Percentiles rank a stretch among this genome's conserved stretches.
Evolutionary conservation across 768 basidiomycete genomes (phyloP).

Genomic region (Mycena amicta): DNA sequence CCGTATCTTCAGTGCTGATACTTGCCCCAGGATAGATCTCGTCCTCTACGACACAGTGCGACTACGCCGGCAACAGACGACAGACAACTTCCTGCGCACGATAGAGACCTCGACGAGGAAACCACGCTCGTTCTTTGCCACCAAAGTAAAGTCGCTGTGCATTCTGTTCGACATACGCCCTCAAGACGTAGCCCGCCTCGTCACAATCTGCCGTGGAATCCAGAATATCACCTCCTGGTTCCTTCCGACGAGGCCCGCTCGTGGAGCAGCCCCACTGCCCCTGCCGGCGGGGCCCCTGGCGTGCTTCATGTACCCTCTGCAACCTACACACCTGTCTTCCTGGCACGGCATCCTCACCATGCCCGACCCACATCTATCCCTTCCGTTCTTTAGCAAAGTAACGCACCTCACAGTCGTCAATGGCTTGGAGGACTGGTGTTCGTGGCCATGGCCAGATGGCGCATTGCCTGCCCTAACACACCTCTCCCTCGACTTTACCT

Average conservation of each 20-base stretch:
- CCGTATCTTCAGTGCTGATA: no score
- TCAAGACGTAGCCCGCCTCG: slow-evolving; percentile 12
- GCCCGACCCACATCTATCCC: background rate
- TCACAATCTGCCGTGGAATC: slow-evolving; percentile 13
- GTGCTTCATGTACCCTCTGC: background rate
- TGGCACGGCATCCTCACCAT: background rate
- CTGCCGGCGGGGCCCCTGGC: background rate
- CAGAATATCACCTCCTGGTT: slow-evolving; percentile 20
- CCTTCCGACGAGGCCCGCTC: background rate
- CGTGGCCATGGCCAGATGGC: slow-evolving; percentile 34
- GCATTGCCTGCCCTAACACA: slow-evolving; percentile 36
- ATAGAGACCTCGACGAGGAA: slow-evolving; percentile 12
- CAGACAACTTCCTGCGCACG: slow-evolving; percentile 19
- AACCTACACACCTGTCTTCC: background rate
- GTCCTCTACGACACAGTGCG: slow-evolving; percentile 18
- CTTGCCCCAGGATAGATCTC: slow-evolving; percentile 18
- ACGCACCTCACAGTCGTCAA: slow-evolving; percentile 34
- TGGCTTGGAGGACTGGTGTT: slow-evolving; percentile 46
- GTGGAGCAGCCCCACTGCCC: background rate
- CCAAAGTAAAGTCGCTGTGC: slow-evolving; percentile 15
- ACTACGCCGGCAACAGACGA: slow-evolving; percentile 9
- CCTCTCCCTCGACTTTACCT: slow-evolving; percentile 40
- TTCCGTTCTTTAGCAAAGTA: background rate
- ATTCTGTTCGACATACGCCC: slow-evolving; percentile 17
- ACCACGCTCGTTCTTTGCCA: slow-evolving; percentile 13